Base-by-base conservation (phyloP, 176 grass and related monocot genomes). In the Themeda triandra region DNA sequence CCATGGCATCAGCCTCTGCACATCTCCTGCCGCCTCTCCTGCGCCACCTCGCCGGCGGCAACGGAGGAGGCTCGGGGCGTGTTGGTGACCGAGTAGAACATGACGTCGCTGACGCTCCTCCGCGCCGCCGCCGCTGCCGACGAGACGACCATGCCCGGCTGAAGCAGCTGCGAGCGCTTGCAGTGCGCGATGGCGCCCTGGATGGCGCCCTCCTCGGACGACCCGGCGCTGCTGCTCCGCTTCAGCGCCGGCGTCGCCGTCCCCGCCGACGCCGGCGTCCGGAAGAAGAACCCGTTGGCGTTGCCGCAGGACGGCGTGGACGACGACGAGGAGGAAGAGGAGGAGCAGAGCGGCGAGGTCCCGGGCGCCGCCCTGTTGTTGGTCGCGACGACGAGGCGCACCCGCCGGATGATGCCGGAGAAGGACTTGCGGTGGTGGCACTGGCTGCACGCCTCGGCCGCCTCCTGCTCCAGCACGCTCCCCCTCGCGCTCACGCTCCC, bases 131-230 rank as follows among this genome's bases (percentile, higher is more conserved):
- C 36, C 19, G 21, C 54, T 23, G 51, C 51, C 19, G 51, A 54
- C 19, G 54, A 58, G 54, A 66, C 29, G 73, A 80, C 23, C 45
- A 32, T 68, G 73, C 81, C 78, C 65, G 85, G 87, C 12, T 75
- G 75, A 25, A 27, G 62, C 81, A 88, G 79, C 33, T 91, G 95
- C 0, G 95, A 92, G 32, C 87, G 77, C 85, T 96, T 99, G 89
- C 96, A 96, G 87, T 99, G 92, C 10, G 96, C 91, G 71, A 99
- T 96, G 65, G 96, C 96, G 23, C 96, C 96, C 68, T 96, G 96
- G 63, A 99, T 94, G 10, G 91, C 87, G 33, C 87, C 87, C 42
- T 94, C 96, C 88, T 99, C 93, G 2, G 88, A 91, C 46, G 88
- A 91, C 46, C 86, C 81, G 18, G 71, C 86, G 83, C 90, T 95